These are phyloP conservation scores for Trametes coccinea DNA, from an alignment of 768 basidiomycete species.

Conservation along the genomic window DNA sequence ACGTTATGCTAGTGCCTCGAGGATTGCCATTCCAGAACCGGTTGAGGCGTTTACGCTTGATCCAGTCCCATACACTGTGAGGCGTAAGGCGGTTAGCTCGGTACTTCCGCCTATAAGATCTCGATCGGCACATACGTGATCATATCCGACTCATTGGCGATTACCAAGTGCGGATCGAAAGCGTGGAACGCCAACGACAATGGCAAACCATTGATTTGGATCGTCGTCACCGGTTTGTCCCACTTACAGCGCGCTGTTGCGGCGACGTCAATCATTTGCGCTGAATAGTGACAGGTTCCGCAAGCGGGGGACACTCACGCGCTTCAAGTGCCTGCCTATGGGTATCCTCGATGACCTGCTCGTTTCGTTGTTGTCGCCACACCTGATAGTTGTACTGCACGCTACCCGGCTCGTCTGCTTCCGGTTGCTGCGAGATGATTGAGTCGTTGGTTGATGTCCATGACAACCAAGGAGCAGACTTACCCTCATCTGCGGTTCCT, in stretches of 20 bases:
- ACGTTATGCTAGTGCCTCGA: constrained; percentile 79
- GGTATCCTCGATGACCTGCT: constrained; percentile 72
- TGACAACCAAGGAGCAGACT: constrained; percentile 10
- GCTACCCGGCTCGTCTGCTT: constrained; percentile 95
- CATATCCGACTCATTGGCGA: constrained; percentile 84
- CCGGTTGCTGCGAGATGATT: constrained; percentile 65
- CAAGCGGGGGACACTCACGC: constrained; percentile 47
- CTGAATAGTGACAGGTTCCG: not conserved
- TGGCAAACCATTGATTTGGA: constrained; percentile 61
- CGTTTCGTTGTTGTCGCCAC: constrained; percentile 91
- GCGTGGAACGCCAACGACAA: constrained; percentile 87
- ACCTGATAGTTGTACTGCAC: constrained; percentile 92
- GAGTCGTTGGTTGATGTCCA: constrained; percentile 16
- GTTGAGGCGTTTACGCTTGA: constrained; percentile 70
- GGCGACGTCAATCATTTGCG: constrained; percentile 4
- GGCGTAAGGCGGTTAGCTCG: not conserved
- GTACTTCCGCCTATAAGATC: not conserved
- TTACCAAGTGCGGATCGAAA: constrained; percentile 84
- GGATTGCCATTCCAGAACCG: constrained; percentile 90
- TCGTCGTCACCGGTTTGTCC: constrained; percentile 70
- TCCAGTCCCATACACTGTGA: constrained; percentile 93
- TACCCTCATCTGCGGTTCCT: constrained; percentile 98
- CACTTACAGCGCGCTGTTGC: constrained; percentile 59
- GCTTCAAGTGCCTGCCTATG: constrained; percentile 69
- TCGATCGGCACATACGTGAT: constrained; percentile 59